Evolutionary conservation across 2,329 filamentous ascomycete genomes (phyloP).

Genomic region (Cucurbitaria berberidis): DNA sequence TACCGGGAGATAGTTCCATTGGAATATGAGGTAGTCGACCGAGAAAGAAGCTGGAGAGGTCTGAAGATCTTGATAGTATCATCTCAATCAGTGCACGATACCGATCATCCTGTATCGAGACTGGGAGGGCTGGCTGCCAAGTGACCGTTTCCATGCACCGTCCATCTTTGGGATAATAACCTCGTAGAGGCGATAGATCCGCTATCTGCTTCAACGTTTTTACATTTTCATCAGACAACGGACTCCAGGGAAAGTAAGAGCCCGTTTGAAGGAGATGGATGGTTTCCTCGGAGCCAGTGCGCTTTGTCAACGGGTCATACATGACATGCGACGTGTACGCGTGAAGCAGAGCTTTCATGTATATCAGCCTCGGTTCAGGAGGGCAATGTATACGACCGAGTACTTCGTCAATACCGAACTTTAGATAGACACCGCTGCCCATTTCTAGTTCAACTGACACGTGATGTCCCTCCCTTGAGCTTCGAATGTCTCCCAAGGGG

Average conservation of each 20-base stretch:
- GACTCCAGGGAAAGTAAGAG: constrained; percentile 51
- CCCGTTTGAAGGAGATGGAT: constrained; percentile 58
- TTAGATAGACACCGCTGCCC: constrained; percentile 51
- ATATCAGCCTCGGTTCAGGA: constrained; percentile 61
- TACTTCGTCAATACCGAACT: constrained; percentile 60
- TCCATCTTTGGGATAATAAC: constrained; percentile 34
- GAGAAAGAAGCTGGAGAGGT: constrained; percentile 15
- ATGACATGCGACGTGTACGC: constrained; percentile 65
- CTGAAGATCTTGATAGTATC: constrained; percentile 18
- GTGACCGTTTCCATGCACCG: constrained; percentile 38
- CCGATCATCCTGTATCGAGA: constrained; percentile 41
- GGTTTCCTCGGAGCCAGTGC: constrained; percentile 68
- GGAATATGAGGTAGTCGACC: not conserved
- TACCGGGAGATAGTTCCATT: not conserved
- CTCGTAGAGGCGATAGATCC: constrained; percentile 46
- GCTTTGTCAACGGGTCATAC: constrained; percentile 63
- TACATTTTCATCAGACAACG: constrained; percentile 7
- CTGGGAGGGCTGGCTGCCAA: constrained; percentile 37
- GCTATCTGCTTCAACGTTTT: constrained; percentile 33
- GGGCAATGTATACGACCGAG: constrained; percentile 65
- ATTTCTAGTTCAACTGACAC: constrained; percentile 49
- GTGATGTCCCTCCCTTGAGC: constrained; percentile 47
- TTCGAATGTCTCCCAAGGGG: constrained; percentile 53
- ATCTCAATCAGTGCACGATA: constrained; percentile 20
- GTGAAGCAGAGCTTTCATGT: constrained; percentile 65